phyloP scores from a whole-genome alignment of 495 filamentous ascomycete species.

The Trichoderma erinaceum region DNA sequence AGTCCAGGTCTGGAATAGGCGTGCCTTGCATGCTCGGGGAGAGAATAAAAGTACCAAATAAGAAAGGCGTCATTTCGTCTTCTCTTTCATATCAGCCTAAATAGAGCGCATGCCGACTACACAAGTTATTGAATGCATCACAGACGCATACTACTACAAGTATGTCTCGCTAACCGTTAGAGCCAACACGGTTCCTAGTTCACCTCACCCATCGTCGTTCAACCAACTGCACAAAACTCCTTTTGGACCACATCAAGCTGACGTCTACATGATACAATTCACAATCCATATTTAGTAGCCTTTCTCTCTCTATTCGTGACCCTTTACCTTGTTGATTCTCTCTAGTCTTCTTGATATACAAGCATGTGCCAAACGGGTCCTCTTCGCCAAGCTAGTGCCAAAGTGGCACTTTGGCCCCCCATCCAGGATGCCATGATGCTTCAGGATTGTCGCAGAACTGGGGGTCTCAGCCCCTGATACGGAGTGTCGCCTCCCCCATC shows the following conservation, averaged over 20 bases:
- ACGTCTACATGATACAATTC: no score
- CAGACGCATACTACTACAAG: no score
- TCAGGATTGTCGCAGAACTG: conserved; percentile 47
- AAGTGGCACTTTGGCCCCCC: background rate
- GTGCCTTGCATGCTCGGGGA: background rate
- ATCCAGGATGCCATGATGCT: conserved; percentile 25
- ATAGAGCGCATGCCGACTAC: background rate
- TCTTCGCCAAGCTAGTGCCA: background rate
- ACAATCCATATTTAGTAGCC: no score
- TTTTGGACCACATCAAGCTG: no score
- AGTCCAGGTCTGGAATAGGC: background rate
- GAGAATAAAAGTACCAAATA: background rate
- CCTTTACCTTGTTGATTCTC: background rate
- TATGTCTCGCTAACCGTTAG: no score
- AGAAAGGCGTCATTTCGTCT: background rate
- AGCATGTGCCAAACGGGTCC: no score
- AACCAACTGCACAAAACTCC: no score
- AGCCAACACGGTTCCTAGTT: no score
- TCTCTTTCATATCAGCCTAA: background rate
- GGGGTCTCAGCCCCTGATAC: conserved; percentile 19
- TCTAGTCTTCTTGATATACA: no score
- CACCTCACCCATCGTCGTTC: no score
- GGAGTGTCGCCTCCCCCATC: conserved; percentile 4
- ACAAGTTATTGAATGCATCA: background rate
- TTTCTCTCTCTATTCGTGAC: background rate